Conservation (phyloP, 441 rosid species). For the Manihot esculenta region DNA sequence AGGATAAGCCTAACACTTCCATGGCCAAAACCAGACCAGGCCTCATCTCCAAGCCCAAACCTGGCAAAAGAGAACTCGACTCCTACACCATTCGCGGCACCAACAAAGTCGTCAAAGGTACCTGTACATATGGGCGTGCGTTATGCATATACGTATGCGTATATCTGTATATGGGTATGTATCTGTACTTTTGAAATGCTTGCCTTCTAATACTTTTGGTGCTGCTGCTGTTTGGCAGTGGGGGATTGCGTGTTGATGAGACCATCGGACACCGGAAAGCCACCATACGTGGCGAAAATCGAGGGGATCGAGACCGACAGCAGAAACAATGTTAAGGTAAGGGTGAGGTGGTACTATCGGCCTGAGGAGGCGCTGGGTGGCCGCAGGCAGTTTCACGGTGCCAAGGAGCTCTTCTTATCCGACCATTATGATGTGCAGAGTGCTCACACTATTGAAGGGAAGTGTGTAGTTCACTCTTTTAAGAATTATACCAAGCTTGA, state of each 20-base stretch:
- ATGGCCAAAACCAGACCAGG: slow-evolving; percentile 80
- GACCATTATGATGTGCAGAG: slow-evolving; percentile 88
- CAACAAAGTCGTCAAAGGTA: slow-evolving; percentile 74
- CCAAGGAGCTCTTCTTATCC: slow-evolving; percentile 79
- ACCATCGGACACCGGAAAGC: slow-evolving; percentile 77
- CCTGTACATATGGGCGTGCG: not conserved
- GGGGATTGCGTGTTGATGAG: slow-evolving; percentile 91
- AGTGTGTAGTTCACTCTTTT: slow-evolving; percentile 80
- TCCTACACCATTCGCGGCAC: slow-evolving; percentile 83
- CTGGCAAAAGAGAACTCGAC: slow-evolving; percentile 69
- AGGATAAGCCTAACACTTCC: slow-evolving; percentile 20
- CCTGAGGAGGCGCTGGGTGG: slow-evolving; percentile 93
- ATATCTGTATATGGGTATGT: not conserved
- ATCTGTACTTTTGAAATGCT: slow-evolving; percentile 5
- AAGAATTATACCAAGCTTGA: slow-evolving; percentile 87
- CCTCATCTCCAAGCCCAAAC: slow-evolving; percentile 53
- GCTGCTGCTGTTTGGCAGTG: slow-evolving; percentile 37
- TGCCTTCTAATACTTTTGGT: not conserved
- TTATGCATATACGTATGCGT: not conserved
- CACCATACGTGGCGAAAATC: slow-evolving; percentile 77
- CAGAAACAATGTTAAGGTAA: slow-evolving; percentile 73
- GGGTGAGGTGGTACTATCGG: slow-evolving; percentile 81
- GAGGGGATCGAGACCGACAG: slow-evolving; percentile 78
- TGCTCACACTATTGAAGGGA: slow-evolving; percentile 87
- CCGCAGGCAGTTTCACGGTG: slow-evolving; percentile 89